These are phyloP conservation scores for Przewalskia tangutica DNA, from an alignment of 257 asterid species.

Conservation along the genomic window DNA sequence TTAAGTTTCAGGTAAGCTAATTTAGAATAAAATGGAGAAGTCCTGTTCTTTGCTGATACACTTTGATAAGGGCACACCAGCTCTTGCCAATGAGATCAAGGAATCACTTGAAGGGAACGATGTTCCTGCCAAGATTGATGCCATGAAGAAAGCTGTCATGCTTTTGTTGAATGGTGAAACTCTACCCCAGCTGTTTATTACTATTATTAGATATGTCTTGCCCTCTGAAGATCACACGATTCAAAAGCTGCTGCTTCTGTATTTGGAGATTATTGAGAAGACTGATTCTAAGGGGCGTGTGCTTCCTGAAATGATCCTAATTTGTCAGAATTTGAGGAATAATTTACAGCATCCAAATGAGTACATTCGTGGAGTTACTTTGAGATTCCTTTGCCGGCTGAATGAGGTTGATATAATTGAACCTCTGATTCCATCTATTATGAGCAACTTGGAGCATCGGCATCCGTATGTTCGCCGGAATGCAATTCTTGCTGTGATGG, in stretches of 20 bases:
- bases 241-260: conserved; percentile 64
- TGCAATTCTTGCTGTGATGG: conserved; percentile 81
- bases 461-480: conserved; percentile 75
- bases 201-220: conserved; percentile 73
- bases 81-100: conserved; percentile 86
- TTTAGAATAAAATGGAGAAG: conserved; percentile 58
- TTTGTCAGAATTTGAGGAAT: conserved; percentile 81
- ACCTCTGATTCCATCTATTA: conserved; percentile 78
- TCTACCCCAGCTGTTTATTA: conserved; percentile 76
- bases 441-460: conserved; percentile 77
- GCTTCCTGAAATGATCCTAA: conserved; percentile 85
- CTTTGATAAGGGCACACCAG: conserved; percentile 85
- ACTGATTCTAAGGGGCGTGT: conserved; percentile 76
- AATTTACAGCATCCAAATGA: conserved; percentile 91
- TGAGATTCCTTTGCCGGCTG: conserved; percentile 88
- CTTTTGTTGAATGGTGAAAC: conserved; percentile 88
- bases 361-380: conserved; percentile 80
- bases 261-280: conserved; percentile 79
- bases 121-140: conserved; percentile 68
- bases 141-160: conserved; percentile 83
- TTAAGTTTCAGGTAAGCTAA: conserved; percentile 13
- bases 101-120: conserved; percentile 87
- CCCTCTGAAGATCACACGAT: conserved; percentile 88
- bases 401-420: conserved; percentile 80
- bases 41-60: conserved; percentile 72